Percentiles rank a stretch among this genome's conserved stretches.
Evolutionary conservation across 495 filamentous ascomycete species (phyloP).

Genomic region (Penicillium steckii): DNA sequence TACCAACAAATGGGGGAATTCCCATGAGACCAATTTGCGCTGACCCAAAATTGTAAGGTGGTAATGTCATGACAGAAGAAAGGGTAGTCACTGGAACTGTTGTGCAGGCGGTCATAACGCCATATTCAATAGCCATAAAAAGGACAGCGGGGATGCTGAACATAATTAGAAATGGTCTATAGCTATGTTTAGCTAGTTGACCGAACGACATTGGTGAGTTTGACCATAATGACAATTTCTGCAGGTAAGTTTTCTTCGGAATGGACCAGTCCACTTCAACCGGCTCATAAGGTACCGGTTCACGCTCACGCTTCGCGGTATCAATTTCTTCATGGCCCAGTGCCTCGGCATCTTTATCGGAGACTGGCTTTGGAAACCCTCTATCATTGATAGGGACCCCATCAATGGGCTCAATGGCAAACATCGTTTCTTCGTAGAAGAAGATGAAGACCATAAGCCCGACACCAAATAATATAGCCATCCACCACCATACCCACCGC

Average conservation of each 20-base stretch:
- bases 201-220: slow-evolving; percentile 18
- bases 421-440: slow-evolving; percentile 22
- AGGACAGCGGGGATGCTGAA: slow-evolving; percentile 32
- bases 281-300: background rate
- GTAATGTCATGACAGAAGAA: slow-evolving; percentile 29
- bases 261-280: slow-evolving; percentile 16
- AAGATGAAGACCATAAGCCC: slow-evolving; percentile 15
- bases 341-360: slow-evolving; percentile 9
- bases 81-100: slow-evolving; percentile 31
- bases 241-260: slow-evolving; percentile 14
- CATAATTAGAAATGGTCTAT: slow-evolving; percentile 26
- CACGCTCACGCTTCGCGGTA: background rate
- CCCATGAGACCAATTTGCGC: slow-evolving; percentile 36
- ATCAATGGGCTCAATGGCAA: slow-evolving; percentile 3
- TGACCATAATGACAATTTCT: slow-evolving; percentile 16
- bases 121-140: slow-evolving; percentile 35
- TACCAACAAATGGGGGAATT: slow-evolving; percentile 35
- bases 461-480: slow-evolving; percentile 39
- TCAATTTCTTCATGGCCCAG: background rate
- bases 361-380: background rate
- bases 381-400: slow-evolving; percentile 8
- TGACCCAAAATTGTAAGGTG: slow-evolving; percentile 40
- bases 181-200: slow-evolving; percentile 20
- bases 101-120: slow-evolving; percentile 31
- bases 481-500: slow-evolving; percentile 54